Evolutionary conservation across 345 rosid species (phyloP), one percentile per base, ranked within the genome.

Genomic region (Carallia brachiata): DNA sequence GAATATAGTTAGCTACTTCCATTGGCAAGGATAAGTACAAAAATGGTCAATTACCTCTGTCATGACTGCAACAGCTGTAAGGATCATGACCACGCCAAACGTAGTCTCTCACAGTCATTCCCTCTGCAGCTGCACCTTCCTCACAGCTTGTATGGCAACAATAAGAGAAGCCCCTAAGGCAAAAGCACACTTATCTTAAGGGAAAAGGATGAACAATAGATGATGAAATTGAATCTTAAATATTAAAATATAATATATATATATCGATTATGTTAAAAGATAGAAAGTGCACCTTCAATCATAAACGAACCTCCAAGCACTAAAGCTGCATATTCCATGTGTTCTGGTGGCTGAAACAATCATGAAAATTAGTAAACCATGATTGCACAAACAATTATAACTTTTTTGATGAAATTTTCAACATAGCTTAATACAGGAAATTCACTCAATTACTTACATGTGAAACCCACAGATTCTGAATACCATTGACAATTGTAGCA

Each of bases 21-120:
- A 34, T 3, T 52, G 12, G 32, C 19, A 63, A 16, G 0, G 52
- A 65, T 36, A 17, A 66, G 62, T 27, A 48, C 23, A 58, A 61
- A 44, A 48, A 60, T 36, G 65, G 36, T 39, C n/a, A 44, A 48
- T 66, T 78, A 91, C 98, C 96, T 92, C 97, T 37, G 97, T 92
- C 98, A 94, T 94, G 75, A 94, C 98, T 54, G 98, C 98, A 83
- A 94, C 98, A 52, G 98, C 85, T 39, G 98, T 94, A 56, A 56
- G 98, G 98, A 83, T 94, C 98, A 88, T 94, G 98, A 65, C 98
- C 98, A 72, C 97, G 97, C 98, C 98, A 94, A 40, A 94, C 74
- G 75, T 85, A 94, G 69, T 94, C 97, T 71, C 90, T 86, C 67
- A 94, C 72, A 61, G 65, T 90, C 98, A 94, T 92, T 66, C 98